Conservation (phyloP, 2,329 filamentous ascomycete species). For the Colletotrichum echinochloae region DNA sequence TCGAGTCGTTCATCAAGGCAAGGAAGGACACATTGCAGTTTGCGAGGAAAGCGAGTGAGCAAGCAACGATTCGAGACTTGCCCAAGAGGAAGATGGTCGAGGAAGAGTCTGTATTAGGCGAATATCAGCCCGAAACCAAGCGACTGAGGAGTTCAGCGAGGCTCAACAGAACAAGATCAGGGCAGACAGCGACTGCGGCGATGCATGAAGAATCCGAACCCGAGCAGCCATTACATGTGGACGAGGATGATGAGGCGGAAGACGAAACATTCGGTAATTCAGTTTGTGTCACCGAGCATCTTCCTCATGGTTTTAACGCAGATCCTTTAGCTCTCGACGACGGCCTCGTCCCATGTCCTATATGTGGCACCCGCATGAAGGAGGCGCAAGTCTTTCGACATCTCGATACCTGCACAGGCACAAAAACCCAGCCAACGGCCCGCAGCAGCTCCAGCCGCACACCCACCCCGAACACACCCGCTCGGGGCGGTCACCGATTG, state of each 20-base stretch:
- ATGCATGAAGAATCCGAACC: slow-evolving; percentile 38
- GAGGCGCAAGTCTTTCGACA: slow-evolving; percentile 82
- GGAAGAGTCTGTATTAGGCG: slow-evolving; percentile 41
- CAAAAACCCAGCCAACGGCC: slow-evolving; percentile 42
- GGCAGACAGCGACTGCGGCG: slow-evolving; percentile 53
- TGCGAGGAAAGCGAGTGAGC: slow-evolving; percentile 63
- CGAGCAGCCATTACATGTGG: slow-evolving; percentile 31
- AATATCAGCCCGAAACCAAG: slow-evolving; percentile 55
- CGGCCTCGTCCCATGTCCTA: slow-evolving; percentile 85
- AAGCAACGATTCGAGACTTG: slow-evolving; percentile 41
- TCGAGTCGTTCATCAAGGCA: slow-evolving; percentile 79
- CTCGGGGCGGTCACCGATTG: slow-evolving; percentile 46
- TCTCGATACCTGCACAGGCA: slow-evolving; percentile 73
- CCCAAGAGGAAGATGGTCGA: slow-evolving; percentile 66
- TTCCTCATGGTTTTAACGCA: slow-evolving; percentile 32
- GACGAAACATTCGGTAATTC: slow-evolving; percentile 28
- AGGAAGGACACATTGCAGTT: slow-evolving; percentile 73
- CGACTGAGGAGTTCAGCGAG: slow-evolving; percentile 65
- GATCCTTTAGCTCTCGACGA: slow-evolving; percentile 63
- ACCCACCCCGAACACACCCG: slow-evolving; percentile 17
- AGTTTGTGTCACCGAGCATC: neutral
- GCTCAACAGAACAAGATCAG: slow-evolving; percentile 57
- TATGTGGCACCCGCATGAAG: slow-evolving; percentile 85
- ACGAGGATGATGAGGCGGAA: slow-evolving; percentile 23
- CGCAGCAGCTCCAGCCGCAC: slow-evolving; percentile 7